phyloP scores from a whole-genome alignment of 208 protist species.

The Strigomonas culicis region DNA sequence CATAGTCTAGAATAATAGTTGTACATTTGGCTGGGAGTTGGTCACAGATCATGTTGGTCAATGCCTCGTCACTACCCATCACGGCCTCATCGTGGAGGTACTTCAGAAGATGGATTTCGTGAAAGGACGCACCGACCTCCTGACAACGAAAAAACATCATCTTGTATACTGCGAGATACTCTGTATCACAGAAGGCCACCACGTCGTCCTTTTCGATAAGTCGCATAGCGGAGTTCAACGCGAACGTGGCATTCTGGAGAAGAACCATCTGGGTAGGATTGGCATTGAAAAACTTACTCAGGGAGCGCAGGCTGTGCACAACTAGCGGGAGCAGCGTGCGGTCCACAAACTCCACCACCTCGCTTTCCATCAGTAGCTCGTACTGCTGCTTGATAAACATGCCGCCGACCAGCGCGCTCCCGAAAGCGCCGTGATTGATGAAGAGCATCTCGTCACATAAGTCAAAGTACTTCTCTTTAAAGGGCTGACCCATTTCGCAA shows the following conservation, averaged over 20 bases:
- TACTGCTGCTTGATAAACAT: slow-evolving; percentile 74
- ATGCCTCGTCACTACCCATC: slow-evolving; percentile 59
- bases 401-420: slow-evolving; percentile 59
- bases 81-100: slow-evolving; percentile 54
- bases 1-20: slow-evolving; percentile 78
- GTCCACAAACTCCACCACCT: slow-evolving; percentile 88
- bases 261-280: slow-evolving; percentile 78
- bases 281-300: slow-evolving; percentile 72
- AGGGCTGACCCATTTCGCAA: slow-evolving; percentile 39
- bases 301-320: slow-evolving; percentile 65
- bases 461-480: slow-evolving; percentile 60
- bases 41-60: slow-evolving; percentile 50
- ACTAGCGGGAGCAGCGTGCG: slow-evolving; percentile 82
- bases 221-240: slow-evolving; percentile 81
- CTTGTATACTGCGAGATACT: slow-evolving; percentile 90
- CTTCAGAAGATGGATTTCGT: slow-evolving; percentile 62
- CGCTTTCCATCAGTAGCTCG: slow-evolving; percentile 63
- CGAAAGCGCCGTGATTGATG: slow-evolving; percentile 94
- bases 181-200: slow-evolving; percentile 75
- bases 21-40: slow-evolving; percentile 73
- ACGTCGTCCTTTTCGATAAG: slow-evolving; percentile 67
- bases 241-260: slow-evolving; percentile 88
- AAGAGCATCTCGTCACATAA: slow-evolving; percentile 73
- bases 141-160: slow-evolving; percentile 85
- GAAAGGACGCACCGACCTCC: slow-evolving; percentile 54